phyloP scores from a whole-genome alignment of 495 filamentous ascomycete genomes.

The Tuber magnatum region DNA sequence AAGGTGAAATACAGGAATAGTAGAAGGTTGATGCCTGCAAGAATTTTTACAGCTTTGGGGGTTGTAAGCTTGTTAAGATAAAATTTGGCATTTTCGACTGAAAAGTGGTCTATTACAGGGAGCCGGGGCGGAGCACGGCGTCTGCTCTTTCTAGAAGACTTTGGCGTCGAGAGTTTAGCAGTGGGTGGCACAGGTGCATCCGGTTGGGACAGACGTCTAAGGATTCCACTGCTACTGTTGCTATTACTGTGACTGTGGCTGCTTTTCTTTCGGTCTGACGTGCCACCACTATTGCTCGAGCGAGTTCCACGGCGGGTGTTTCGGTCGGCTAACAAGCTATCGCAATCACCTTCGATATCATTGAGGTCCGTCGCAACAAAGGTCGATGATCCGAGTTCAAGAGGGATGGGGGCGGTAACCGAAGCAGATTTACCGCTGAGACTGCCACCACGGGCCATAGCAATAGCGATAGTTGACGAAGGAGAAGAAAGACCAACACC shows the following conservation, averaged over 20 bases:
- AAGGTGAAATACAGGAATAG: conserved; percentile 28
- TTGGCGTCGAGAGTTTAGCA: conserved; percentile 3
- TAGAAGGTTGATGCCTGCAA: conserved; percentile 21
- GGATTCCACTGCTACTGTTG: conserved; percentile 11
- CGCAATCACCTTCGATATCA: background rate
- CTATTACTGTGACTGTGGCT: conserved; percentile 10
- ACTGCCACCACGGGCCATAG: conserved; percentile 18
- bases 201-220: conserved; percentile 7
- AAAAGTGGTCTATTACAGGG: background rate
- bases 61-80: conserved; percentile 17
- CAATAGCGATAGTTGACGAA: conserved; percentile 3
- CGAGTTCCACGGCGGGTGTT: conserved; percentile 17
- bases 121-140: background rate
- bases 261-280: conserved; percentile 7
- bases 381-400: background rate
- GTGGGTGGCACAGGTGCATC: conserved; percentile 1
- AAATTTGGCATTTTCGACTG: conserved; percentile 1
- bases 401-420: conserved; percentile 5
- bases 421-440: conserved; percentile 21
- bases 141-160: conserved; percentile 17
- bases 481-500: conserved; percentile 1
- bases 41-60: conserved; percentile 21
- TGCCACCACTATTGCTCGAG: conserved; percentile 13
- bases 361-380: background rate
- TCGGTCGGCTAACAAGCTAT: conserved; percentile 2